Percentiles rank a stretch among this genome's conserved stretches.
Evolutionary conservation across 352 stramenopile genomes (phyloP).

Genomic region (Phytophthora tentaculata): DNA sequence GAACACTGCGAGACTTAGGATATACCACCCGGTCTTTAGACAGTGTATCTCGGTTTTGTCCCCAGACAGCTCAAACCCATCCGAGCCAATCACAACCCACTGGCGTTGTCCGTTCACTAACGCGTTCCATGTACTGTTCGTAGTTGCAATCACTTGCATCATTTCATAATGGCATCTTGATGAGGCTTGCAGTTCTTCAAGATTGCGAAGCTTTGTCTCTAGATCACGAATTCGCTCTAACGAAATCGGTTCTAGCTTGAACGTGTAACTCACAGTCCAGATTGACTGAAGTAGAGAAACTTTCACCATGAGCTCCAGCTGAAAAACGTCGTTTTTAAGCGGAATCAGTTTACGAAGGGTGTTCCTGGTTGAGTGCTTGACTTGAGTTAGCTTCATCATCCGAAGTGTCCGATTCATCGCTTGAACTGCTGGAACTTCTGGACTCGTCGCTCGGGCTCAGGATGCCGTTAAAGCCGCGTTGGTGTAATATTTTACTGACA

Average conservation of each 20-base stretch:
- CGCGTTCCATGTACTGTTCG: neutral
- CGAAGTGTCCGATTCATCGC: neutral
- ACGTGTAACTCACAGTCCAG: neutral
- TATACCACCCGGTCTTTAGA: constrained; percentile 1
- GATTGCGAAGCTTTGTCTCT: neutral
- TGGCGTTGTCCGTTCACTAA: neutral
- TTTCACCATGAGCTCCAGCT: neutral
- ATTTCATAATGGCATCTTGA: neutral
- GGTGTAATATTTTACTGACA: neutral
- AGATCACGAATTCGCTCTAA: constrained; percentile 9
- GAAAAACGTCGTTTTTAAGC: constrained; percentile 1
- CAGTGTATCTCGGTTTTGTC: constrained; percentile 1
- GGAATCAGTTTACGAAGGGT: neutral
- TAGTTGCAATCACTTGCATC: neutral
- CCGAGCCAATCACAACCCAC: neutral
- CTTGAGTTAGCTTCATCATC: neutral
- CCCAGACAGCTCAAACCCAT: neutral
- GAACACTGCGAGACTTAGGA: constrained; percentile 5
- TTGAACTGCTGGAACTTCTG: neutral
- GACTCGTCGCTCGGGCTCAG: neutral
- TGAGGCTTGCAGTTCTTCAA: neutral
- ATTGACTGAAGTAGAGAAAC: neutral
- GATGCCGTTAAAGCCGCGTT: neutral
- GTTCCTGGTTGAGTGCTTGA: neutral
- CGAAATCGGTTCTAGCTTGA: constrained; percentile 5